Conservation (phyloP, 352 stramenopile species). For the Phytopythium chamaehyphon region DNA sequence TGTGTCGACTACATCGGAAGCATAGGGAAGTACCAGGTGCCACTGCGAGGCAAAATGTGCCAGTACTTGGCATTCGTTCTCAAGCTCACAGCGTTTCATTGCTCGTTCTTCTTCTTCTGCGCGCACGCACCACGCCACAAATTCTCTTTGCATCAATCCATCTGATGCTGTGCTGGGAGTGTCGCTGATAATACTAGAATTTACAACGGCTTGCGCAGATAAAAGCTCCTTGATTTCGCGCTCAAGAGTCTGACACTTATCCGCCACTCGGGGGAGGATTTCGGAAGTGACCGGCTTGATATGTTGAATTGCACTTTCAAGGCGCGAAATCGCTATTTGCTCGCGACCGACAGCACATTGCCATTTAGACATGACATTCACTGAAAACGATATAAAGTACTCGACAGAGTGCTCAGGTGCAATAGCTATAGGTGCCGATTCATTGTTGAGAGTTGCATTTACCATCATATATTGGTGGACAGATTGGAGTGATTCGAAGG, state of each 20-base stretch:
- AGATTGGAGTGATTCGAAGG: neutral
- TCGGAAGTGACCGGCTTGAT: neutral
- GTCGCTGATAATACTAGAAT: too few relatives aligned
- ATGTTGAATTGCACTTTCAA: neutral
- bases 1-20: neutral
- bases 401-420: conserved; percentile 5
- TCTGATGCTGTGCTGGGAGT: too few relatives aligned
- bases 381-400: conserved; percentile 23
- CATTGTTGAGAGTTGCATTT: neutral
- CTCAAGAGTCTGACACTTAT: neutral
- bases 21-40: neutral
- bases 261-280: neutral
- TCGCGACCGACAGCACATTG: neutral
- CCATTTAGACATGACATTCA: conserved; percentile 9
- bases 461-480: neutral
- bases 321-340: neutral
- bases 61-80: conserved; percentile 4
- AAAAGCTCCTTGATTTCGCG: neutral
- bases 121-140: conserved; percentile 7
- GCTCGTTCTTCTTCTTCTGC: conserved; percentile 19
- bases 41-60: conserved; percentile 2
- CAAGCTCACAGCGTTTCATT: conserved; percentile 15
- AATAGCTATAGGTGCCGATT: neutral
- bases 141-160: too few relatives aligned
- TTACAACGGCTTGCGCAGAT: too few relatives aligned